These are phyloP conservation scores for Chlorociboria aeruginascens DNA, from an alignment of 495 filamentous ascomycete species.

Conservation along the genomic window DNA sequence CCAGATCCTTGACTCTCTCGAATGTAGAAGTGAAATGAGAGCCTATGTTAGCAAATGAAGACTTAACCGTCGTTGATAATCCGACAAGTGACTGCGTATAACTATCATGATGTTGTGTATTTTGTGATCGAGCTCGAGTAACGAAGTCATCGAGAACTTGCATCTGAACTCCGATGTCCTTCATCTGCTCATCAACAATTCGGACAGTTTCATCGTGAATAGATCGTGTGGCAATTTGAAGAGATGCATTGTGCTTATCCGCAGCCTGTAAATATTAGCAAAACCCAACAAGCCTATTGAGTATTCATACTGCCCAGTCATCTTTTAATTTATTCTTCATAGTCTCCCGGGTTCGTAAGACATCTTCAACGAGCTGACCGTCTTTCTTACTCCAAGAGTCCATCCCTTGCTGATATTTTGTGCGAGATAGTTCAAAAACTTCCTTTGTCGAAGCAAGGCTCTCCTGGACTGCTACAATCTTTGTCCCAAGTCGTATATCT, in stretches of 20 bases:
- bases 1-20: conserved; percentile 48
- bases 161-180: conserved; percentile 77
- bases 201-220: conserved; percentile 87
- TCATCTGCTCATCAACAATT: conserved; percentile 82
- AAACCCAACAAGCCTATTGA: not conserved
- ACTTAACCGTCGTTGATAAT: conserved; percentile 50
- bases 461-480: conserved; percentile 45
- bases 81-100: conserved; percentile 47
- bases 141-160: conserved; percentile 83
- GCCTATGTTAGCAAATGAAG: conserved; percentile 58
- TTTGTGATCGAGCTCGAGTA: conserved; percentile 68
- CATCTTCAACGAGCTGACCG: conserved; percentile 52
- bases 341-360: conserved; percentile 58
- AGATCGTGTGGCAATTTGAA: conserved; percentile 69
- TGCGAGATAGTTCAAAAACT: conserved; percentile 48
- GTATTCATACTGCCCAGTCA: conserved; percentile 46
- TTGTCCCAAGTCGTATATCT: conserved; percentile 53
- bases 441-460: conserved; percentile 50
- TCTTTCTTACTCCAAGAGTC: conserved; percentile 64
- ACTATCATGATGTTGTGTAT: conserved; percentile 56
- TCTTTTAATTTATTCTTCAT: conserved; percentile 73
- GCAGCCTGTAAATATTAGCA: conserved; percentile 43
- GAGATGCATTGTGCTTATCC: conserved; percentile 65
- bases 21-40: conserved; percentile 50
- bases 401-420: conserved; percentile 57